Conservation (phyloP, 768 basidiomycete species). For the Dioszegia hungarica region DNA sequence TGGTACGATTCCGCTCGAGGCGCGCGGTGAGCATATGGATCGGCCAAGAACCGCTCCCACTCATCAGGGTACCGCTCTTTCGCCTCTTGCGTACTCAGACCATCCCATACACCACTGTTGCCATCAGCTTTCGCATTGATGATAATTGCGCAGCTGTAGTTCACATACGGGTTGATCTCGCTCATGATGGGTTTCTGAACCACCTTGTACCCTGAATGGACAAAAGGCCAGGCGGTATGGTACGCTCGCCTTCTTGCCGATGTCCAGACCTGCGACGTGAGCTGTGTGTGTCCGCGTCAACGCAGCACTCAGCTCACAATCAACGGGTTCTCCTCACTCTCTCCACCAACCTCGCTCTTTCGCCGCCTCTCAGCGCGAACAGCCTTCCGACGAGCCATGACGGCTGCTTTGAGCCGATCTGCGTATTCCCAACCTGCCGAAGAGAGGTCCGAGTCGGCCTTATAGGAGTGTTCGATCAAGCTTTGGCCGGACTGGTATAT, state of each 20-base stretch:
- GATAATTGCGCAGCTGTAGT: background rate
- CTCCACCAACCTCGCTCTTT: conserved; percentile 2
- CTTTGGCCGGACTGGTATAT: conserved; percentile 87
- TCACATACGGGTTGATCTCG: conserved; percentile 84
- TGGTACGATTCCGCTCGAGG: conserved; percentile 97
- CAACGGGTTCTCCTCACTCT: conserved; percentile 43
- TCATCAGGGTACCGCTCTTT: conserved; percentile 86
- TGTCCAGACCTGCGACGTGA: conserved; percentile 76
- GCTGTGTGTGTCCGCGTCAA: background rate
- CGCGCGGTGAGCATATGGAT: conserved; percentile 87
- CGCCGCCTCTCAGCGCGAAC: conserved; percentile 57
- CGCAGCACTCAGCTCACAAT: conserved; percentile 21
- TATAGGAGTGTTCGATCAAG: conserved; percentile 96
- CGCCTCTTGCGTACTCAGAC: conserved; percentile 82
- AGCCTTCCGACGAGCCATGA: conserved; percentile 74
- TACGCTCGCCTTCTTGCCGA: conserved; percentile 87
- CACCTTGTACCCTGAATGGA: conserved; percentile 60
- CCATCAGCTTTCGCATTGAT: background rate
- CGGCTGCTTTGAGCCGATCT: conserved; percentile 80
- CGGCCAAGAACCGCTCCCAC: conserved; percentile 84
- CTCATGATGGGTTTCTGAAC: conserved; percentile 94
- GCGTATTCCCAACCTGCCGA: conserved; percentile 95
- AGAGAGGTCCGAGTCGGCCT: conserved; percentile 94
- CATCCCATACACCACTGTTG: conserved; percentile 71
- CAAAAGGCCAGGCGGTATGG: conserved; percentile 94